Base-by-base conservation (phyloP, 2,329 filamentous ascomycete genomes). In the Epichloe festucae region DNA sequence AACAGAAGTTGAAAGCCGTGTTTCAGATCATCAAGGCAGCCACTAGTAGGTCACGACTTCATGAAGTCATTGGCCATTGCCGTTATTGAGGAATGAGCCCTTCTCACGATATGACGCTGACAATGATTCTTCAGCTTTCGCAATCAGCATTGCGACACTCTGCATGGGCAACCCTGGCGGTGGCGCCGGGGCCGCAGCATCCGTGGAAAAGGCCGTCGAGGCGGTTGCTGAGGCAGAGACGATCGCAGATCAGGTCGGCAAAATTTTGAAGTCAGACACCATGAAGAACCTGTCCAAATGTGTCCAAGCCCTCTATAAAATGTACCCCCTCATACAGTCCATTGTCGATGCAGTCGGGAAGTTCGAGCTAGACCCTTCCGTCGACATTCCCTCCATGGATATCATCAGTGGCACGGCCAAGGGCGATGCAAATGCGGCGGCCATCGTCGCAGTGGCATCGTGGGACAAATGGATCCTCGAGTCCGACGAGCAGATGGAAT, bases 401-500 rank as follows among this genome's bases (percentile, higher is more conserved):
- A 19, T 36, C n/a, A 36, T 46, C 44, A 35, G n/a, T 31, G 44
- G 44, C n/a, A 35, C 27, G 5, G 44, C 10, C 23, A 27, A 12
- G 44, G 34, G 27, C 15, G 44, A 46, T 31, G 44, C 44, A 17
- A 11, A 46, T 15, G 44, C 44, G 2, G 34, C 27, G 6, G 27
- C 34, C 27, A 46, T 46, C 31, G 34, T 46, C 27, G 14, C 27
- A 4, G 27, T 46, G 23, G 31, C 44, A 7, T 8, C 44, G n/a
- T 46, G 44, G 44, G 44, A 46, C 1, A 36, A 38, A 12, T 46
- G 44, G 44, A 36, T 17, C 8, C 34, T 46, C 27, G 44, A 46
- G 27, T 46, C 44, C 15, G 44, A 46, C 44, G 11, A 46, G 1
- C 44, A 46, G n/a, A 46, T 46, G 44, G 44, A 46, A 14, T 46